A percentile compares a stretch with the other conserved stretches of the same genome.
phyloP scores from a whole-genome alignment of 192 early-diverging fungal species.

The Coemansia sp. region DNA sequence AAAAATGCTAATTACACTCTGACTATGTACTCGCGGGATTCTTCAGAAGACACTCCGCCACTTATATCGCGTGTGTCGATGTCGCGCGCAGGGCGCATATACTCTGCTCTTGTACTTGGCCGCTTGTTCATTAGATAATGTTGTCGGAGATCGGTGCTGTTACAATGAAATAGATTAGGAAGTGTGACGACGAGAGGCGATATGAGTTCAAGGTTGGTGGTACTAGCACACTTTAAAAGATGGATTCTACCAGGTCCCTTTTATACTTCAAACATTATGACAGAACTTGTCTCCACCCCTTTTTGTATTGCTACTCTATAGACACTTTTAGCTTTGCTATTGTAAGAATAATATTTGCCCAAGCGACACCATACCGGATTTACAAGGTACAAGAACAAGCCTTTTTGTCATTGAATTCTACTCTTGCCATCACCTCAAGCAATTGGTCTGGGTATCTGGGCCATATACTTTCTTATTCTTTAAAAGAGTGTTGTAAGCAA shows the following conservation, averaged over 20 bases:
- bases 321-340: not conserved
- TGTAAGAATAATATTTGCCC: not conserved
- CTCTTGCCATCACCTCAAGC: not conserved
- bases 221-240: no score
- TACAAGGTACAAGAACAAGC: not conserved
- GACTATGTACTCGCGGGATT: conserved; percentile 31
- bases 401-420: not conserved
- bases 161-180: not conserved
- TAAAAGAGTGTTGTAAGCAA: not conserved
- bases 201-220: not conserved
- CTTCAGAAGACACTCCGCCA: conserved; percentile 27
- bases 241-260: not conserved
- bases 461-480: not conserved
- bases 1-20: not conserved
- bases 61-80: conserved; percentile 35
- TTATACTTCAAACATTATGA: not conserved
- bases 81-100: conserved; percentile 16
- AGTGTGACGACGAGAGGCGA: not conserved
- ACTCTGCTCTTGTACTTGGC: not conserved
- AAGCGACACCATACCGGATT: not conserved
- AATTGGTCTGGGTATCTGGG: not conserved
- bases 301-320: conserved; percentile 3
- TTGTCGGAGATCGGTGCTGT: not conserved
- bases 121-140: not conserved
- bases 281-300: no score